Percentiles rank a stretch among this genome's conserved stretches.
Conservation (phyloP, 345 rosid genomes). For the Pistacia atlantica region DNA sequence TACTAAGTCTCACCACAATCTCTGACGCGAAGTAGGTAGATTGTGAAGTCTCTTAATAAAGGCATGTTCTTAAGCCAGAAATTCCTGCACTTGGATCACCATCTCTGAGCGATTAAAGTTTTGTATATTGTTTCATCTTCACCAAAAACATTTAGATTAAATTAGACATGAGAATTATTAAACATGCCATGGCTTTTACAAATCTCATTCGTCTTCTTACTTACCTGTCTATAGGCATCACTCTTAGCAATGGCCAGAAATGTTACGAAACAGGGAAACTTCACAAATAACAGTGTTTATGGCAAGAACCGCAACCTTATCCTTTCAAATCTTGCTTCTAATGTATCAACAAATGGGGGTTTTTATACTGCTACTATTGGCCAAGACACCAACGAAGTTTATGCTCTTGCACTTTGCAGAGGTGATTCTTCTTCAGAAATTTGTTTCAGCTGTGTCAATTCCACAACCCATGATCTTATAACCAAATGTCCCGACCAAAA, state of each 20-base stretch:
- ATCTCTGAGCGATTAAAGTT: too few species aligned
- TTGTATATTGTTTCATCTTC: not conserved
- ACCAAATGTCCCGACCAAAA: slow-evolving; percentile 39
- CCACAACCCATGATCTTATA: slow-evolving; percentile 12
- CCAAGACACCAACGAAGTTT: slow-evolving; percentile 21
- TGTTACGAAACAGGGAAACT: slow-evolving; percentile 36
- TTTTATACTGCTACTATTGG: slow-evolving; percentile 34
- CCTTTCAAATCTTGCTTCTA: slow-evolving; percentile 31
- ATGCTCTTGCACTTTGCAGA: slow-evolving; percentile 41
- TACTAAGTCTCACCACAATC: too few species aligned
- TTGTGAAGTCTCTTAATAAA: too few species aligned
- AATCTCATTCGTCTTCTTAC: not conserved
- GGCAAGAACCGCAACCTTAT: slow-evolving; percentile 31
- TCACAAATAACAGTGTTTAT: slow-evolving; percentile 24
- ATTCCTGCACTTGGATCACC: too few species aligned
- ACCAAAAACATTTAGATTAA: not conserved
- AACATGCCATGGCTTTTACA: not conserved
- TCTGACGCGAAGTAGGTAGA: too few species aligned
- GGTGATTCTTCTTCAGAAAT: slow-evolving; percentile 27
- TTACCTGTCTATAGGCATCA: not conserved
- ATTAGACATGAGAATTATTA: not conserved
- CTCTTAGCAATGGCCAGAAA: not conserved
- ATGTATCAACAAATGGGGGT: slow-evolving; percentile 23
- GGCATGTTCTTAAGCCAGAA: too few species aligned
- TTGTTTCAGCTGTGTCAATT: slow-evolving; percentile 33